A percentile compares a stretch with the other conserved stretches of the same genome.
Conservation (phyloP, 345 rosid species). For the Eucalyptus albens region DNA sequence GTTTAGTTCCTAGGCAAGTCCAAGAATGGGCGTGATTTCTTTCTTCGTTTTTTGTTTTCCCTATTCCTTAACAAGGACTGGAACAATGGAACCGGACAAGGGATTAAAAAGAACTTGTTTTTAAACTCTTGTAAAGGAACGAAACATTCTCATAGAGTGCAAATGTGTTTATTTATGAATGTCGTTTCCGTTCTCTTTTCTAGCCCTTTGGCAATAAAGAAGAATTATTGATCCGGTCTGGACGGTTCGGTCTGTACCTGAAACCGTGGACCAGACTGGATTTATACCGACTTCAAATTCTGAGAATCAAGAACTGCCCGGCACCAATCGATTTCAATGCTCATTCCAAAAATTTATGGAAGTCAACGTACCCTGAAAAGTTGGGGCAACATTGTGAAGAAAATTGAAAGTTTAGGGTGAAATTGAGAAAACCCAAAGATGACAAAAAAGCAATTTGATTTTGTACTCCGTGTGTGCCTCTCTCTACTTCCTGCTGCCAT, state of each 20-base stretch:
- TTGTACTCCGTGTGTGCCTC: not conserved
- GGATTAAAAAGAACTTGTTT: no score
- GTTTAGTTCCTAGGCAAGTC: not conserved
- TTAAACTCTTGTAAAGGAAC: not conserved
- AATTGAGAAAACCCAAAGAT: not conserved
- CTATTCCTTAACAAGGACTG: not conserved
- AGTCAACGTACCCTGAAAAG: not conserved
- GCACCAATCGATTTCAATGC: not conserved
- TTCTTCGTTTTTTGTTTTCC: no score
- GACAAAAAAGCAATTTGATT: not conserved
- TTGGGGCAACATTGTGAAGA: not conserved
- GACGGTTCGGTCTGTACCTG: not conserved
- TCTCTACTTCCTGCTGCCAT: not conserved
- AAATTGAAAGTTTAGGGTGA: not conserved
- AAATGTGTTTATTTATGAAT: no score
- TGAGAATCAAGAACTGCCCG: not conserved
- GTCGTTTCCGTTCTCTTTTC: not conserved
- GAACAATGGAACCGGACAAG: not conserved
- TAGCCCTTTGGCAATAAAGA: no score
- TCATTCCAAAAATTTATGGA: no score
- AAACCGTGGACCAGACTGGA: not conserved
- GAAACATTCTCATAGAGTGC: not conserved
- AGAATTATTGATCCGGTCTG: not conserved
- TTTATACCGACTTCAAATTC: not conserved
- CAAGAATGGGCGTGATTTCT: not conserved